Evolutionary conservation across 2,329 filamentous ascomycete species (phyloP), one percentile per base, ranked within the genome.

Genomic region (Alternaria brassicae): DNA sequence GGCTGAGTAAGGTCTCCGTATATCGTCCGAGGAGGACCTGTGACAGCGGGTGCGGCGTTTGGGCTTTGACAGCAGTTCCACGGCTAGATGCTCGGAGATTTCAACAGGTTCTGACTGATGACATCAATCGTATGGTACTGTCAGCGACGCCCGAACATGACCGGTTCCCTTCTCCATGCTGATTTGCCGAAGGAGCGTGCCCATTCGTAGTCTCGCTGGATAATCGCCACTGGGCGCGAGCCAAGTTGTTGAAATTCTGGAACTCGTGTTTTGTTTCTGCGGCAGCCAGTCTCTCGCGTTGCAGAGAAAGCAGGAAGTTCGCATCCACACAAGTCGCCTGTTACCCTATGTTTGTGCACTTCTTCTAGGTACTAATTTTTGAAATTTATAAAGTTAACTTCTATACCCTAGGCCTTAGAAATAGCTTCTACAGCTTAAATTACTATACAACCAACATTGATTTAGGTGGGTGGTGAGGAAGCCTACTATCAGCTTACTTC

Each of bases 21-120:
- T 39, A 32, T 57, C 19, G 40, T 57, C 48, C 32, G 32, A 8
- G 34, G 21, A 34, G 44, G 28, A 36, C 28, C 44, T 48, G 30
- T 48, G 28, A 36, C 28, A 48, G 44, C 44, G 30, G 28, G 7
- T 34, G 13, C 44, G 30, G 30, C 44, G 44, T 48, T 40, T 48
- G 32, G 44, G 44, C 44, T 36, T 23, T 15, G 37, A 19, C 36
- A 5, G 39, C 40, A 45, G 19, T 28, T 45, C 23, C 6, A 45
- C 39, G 39, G 51, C 19, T 34, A 34, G 51, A 45, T 27, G 21
- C 39, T 53, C 51, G 51, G 51, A 25, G 25, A 25, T 25, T 25
- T 15, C 30, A 15, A 25, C 13, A n/a, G 28, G 28, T 3, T 36
- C n/a, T 36, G 44, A 34, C 19, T 48, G 30, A 15, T 23, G 44